A percentile compares a stretch with the other conserved stretches of the same genome.
phyloP scores from a whole-genome alignment of 169 alveolate species.

The Plasmodium billcollinsi region DNA sequence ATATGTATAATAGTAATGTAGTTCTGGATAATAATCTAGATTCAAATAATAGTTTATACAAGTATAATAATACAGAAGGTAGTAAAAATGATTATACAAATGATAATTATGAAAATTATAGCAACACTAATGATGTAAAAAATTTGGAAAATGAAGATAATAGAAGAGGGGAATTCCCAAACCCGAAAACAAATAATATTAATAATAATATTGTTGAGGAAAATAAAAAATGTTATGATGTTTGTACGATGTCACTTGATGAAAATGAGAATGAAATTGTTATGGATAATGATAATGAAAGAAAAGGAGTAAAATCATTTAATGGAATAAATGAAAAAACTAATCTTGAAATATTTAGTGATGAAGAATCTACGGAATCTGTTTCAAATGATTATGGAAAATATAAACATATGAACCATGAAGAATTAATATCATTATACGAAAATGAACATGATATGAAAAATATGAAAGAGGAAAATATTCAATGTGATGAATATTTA shows the following conservation, averaged over 20 bases:
- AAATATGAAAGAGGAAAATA: not conserved
- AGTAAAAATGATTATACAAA: not conserved
- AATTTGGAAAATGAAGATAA: too few relatives aligned
- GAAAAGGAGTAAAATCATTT: too few relatives aligned
- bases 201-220: not conserved
- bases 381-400: constrained; percentile 54
- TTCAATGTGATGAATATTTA: constrained; percentile 25
- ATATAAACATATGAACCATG: constrained; percentile 62
- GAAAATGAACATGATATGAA: constrained; percentile 38
- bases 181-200: not conserved
- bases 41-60: too few relatives aligned
- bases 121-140: not conserved
- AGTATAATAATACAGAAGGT: not conserved
- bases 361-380: constrained; percentile 15
- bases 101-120: not conserved
- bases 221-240: constrained; percentile 9
- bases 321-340: constrained; percentile 1
- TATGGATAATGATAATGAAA: too few relatives aligned
- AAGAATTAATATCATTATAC: constrained; percentile 48
- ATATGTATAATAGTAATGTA: not conserved
- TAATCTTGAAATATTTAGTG: not conserved
- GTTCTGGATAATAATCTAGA: not conserved
- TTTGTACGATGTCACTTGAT: not conserved
- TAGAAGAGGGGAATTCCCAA: too few relatives aligned
- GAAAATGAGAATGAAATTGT: constrained; percentile 5